These are phyloP conservation scores for Sergeia podlipaevii DNA, from an alignment of 208 protist species.

Conservation along the genomic window DNA sequence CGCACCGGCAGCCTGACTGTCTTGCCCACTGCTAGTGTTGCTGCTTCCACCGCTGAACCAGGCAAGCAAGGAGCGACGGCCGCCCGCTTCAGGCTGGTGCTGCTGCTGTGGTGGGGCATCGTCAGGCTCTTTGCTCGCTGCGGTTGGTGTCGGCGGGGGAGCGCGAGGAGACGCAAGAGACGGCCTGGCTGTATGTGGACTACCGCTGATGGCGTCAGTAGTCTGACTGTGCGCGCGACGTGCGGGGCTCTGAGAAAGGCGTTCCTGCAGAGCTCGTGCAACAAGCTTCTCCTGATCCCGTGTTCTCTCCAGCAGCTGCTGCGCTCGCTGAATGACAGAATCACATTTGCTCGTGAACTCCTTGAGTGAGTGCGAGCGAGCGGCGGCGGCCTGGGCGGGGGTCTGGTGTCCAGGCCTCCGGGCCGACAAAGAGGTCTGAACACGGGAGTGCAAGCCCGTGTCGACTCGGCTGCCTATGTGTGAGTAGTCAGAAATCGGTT, in stretches of 20 bases:
- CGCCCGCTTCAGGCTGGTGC: conserved; percentile 3
- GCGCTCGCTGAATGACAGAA: conserved; percentile 38
- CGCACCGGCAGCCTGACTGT: too few relatives aligned
- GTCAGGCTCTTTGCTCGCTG: neutral
- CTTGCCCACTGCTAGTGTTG: too few relatives aligned
- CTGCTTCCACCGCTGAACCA: neutral
- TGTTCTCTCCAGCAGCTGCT: conserved; percentile 41
- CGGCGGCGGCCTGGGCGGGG: conserved; percentile 14
- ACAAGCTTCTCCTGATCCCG: conserved; percentile 24
- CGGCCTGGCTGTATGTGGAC: too few relatives aligned
- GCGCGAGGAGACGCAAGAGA: conserved; percentile 2
- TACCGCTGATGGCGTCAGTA: too few relatives aligned
- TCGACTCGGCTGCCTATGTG: conserved; percentile 15
- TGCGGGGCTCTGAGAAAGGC: conserved; percentile 25
- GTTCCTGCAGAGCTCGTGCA: conserved; percentile 29
- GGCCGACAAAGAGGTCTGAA: neutral
- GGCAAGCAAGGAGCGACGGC: neutral
- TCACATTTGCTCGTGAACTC: conserved; percentile 29
- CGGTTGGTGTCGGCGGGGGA: neutral
- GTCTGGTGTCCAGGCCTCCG: conserved; percentile 1
- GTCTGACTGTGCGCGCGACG: conserved; percentile 3
- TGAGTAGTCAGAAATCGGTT: too few relatives aligned
- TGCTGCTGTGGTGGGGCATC: conserved; percentile 5
- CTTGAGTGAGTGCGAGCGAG: conserved; percentile 22
- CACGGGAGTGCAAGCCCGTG: neutral